Evolutionary conservation across 2,329 filamentous ascomycete species (phyloP).

Genomic region (Alternaria arborescens): DNA sequence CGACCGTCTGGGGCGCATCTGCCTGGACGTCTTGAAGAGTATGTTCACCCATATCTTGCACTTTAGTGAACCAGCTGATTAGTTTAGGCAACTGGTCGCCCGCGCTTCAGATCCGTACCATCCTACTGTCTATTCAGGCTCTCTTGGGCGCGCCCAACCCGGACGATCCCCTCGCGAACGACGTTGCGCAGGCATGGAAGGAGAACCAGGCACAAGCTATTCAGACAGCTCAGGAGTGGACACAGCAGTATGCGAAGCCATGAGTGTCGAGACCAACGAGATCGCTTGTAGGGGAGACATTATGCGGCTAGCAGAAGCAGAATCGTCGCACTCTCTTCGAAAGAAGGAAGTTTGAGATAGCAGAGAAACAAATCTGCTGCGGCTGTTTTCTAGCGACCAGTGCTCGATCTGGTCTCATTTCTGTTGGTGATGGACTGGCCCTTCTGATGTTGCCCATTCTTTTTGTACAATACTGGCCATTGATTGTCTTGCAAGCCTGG

Average conservation of each 20-base stretch:
- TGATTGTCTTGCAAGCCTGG: slow-evolving; percentile 25
- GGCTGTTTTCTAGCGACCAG: background rate
- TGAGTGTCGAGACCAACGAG: slow-evolving; percentile 16
- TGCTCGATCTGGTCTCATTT: background rate
- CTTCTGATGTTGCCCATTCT: slow-evolving; percentile 7
- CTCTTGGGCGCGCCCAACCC: slow-evolving; percentile 95
- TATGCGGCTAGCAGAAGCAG: background rate
- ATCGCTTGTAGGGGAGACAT: background rate
- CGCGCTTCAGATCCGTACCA: slow-evolving; percentile 95
- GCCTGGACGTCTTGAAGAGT: slow-evolving; percentile 97
- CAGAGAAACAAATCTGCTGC: background rate
- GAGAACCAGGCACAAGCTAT: slow-evolving; percentile 94
- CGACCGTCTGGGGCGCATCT: slow-evolving; percentile 96
- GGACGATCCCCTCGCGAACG: slow-evolving; percentile 96
- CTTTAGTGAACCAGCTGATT: slow-evolving; percentile 4
- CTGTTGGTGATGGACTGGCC: background rate
- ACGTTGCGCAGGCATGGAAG: slow-evolving; percentile 98
- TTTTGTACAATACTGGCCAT: slow-evolving; percentile 23
- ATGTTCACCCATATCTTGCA: slow-evolving; percentile 26
- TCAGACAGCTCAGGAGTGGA: slow-evolving; percentile 92
- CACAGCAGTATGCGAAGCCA: slow-evolving; percentile 74
- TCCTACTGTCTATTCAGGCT: slow-evolving; percentile 97
- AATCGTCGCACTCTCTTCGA: background rate
- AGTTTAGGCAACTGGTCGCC: slow-evolving; percentile 94
- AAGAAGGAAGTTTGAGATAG: slow-evolving; percentile 1